Evolutionary conservation across 345 rosid genomes (phyloP), one percentile per base, ranked within the genome.

Genomic region (Hibiscus syriacus): DNA sequence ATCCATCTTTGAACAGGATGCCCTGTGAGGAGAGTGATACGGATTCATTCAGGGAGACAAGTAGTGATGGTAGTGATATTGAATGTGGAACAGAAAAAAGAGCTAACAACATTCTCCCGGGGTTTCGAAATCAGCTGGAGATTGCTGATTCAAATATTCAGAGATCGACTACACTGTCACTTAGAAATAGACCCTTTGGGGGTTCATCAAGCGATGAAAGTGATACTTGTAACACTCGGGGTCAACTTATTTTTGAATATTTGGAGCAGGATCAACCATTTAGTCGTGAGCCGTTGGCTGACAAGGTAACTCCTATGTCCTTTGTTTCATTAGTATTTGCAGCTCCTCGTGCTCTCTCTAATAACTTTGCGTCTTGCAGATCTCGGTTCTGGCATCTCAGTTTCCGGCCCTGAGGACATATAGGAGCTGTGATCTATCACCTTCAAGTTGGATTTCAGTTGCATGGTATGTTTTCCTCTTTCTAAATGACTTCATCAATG

Each of bases 371-470:
- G 14, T 68, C 39, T 63, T 45, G 23, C 83, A 94, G 99, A 80
- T 94, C 49, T 73, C 80, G n/a, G 78, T 77, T 68, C 96, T 94
- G 9, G 87, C 89, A 19, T 84, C 90, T 76, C 83, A 70, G 66
- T 89, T 84, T 81, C 93, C 97, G 3, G 89, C 77, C 74, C 82
- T 94, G 55, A 77, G 69, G 78, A 85, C 96, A 41, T 86, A 71
- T 72, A 80, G 83, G 75, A 94, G 99, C 75, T 87, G 90, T 54
- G 98, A 94, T 75, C 84, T 94, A 23, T 80, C 82, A n/a, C 81
- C 92, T 43, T 80, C 90, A n/a, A 94, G 99, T 80, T 94, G 99
- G 99, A 72, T 94, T 41, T 92, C 96, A 43, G 92, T 94, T 38
- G 97, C 99, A 32, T 94, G 99, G 98, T 94, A 80, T 59, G 50